Base-by-base conservation (phyloP, 192 early-diverging fungal genomes). In the Funneliformis geosporum region DNA sequence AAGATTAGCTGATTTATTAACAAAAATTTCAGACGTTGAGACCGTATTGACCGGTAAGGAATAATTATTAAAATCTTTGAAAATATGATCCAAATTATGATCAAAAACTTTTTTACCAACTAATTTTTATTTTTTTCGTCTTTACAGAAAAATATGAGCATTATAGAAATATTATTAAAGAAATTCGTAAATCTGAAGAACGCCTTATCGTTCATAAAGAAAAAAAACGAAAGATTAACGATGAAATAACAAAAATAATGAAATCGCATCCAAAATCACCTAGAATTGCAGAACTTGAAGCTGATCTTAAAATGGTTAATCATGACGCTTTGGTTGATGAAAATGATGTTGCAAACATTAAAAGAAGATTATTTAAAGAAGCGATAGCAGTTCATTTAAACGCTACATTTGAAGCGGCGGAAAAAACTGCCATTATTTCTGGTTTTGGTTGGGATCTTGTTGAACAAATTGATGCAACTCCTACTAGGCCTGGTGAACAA, bases 361-460 rank as follows among this genome's bases (percentile, higher is more conserved):
- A 79, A 61, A 76, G 85, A 38, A 55, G 70, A 18, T 81, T 78
- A 12, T 65, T 86, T 61, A 86, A 81, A 33, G 81, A 82, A 8
- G 82, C 85, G 7, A 80, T 83, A 59, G 75, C 75, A 33, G 38
- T 80, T 39, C 80, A 81, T 28, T 79, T 86, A 33, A 79, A 84
- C 62, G 81, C 85, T 40, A 86, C 79, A 66, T 80, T 86, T 33
- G 85, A 86, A 47, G 76, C 78, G 44, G 71, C 85, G 1, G 82
- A 86, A 77, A 83, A 83, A 62, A 80, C 83, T 78, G 82, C 85
- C 5, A 75, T 86, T 10, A 83, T 86, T 73, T 73, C 81, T 16
- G 85, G 82, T 7, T 83, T 83, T 71, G 85, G 85, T 40, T 78
- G 80, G 65, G 27, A 79, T 25, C 10, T 79, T 60, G 14, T 79